phyloP scores from a whole-genome alignment of 306 rosid genomes.

The Fragaria ananassa region DNA sequence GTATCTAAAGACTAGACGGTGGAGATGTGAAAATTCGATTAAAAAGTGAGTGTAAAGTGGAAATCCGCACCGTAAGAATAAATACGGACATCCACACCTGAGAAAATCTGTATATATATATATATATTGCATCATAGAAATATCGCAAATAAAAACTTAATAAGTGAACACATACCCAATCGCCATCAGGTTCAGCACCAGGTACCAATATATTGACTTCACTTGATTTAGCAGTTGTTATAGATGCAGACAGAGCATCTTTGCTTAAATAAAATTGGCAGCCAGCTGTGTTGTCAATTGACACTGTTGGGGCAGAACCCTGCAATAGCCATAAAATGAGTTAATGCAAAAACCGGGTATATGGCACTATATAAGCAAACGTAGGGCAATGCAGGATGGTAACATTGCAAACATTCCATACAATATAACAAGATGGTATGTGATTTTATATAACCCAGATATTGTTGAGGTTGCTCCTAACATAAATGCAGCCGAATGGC shows the following conservation, averaged over 20 bases:
- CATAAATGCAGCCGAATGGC: not conserved
- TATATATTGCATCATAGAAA: not conserved
- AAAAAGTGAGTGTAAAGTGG: too few relatives aligned
- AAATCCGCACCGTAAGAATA: too few relatives aligned
- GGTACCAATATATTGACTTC: constrained; percentile 95
- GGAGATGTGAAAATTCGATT: too few relatives aligned
- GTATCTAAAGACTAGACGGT: too few relatives aligned
- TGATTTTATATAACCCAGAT: not conserved
- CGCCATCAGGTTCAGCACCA: constrained; percentile 63
- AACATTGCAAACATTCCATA: not conserved
- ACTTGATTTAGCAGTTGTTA: constrained; percentile 94
- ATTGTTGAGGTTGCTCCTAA: not conserved
- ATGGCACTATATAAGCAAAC: not conserved
- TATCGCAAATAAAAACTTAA: not conserved
- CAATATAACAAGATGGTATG: not conserved
- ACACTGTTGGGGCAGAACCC: constrained; percentile 96
- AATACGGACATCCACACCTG: too few relatives aligned
- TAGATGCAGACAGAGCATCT: constrained; percentile 69
- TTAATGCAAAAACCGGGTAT: constrained; percentile 18
- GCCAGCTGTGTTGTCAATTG: constrained; percentile 87
- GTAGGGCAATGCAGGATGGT: constrained; percentile 1
- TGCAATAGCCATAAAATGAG: constrained; percentile 28
- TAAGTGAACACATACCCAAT: constrained; percentile 61
- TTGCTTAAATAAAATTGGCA: constrained; percentile 87
- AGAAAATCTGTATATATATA: not conserved